These are phyloP conservation scores for Mantamonas sphyraenae DNA, from an alignment of 78 protist species.

Conservation along the genomic window DNA sequence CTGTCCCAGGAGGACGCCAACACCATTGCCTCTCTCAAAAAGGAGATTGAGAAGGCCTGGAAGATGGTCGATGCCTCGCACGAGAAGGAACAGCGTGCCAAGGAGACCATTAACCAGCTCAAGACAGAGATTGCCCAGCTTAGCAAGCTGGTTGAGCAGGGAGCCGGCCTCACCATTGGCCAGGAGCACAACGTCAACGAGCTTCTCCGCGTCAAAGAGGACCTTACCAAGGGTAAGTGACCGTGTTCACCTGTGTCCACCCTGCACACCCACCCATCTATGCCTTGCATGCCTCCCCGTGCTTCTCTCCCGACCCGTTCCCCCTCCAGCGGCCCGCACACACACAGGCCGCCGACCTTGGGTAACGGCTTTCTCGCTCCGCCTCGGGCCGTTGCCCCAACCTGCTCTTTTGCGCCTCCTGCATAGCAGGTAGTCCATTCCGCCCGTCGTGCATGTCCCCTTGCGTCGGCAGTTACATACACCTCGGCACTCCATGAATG, in stretches of 20 bases:
- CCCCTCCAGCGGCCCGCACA: not conserved
- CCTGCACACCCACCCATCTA: not conserved
- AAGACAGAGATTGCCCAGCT: constrained; percentile 64
- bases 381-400: no score
- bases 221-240: constrained; percentile 49
- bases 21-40: constrained; percentile 53
- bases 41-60: constrained; percentile 76
- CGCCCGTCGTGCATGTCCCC: no score
- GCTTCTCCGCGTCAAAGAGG: constrained; percentile 56
- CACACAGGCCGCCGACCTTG: not conserved
- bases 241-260: no score
- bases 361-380: no score
- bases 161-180: constrained; percentile 57
- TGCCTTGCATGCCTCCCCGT: not conserved
- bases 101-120: constrained; percentile 72
- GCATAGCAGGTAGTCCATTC: no score
- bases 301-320: no score
- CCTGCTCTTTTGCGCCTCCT: no score
- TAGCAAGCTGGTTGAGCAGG: constrained; percentile 63
- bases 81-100: constrained; percentile 68
- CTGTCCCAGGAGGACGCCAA: constrained; percentile 67
- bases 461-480: no score
- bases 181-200: constrained; percentile 76
- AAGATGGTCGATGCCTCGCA: constrained; percentile 70
- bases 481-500: no score